These are phyloP conservation scores for Pseudocercospora macadamiae DNA, from an alignment of 2,329 filamentous ascomycete genomes.

Conservation along the genomic window DNA sequence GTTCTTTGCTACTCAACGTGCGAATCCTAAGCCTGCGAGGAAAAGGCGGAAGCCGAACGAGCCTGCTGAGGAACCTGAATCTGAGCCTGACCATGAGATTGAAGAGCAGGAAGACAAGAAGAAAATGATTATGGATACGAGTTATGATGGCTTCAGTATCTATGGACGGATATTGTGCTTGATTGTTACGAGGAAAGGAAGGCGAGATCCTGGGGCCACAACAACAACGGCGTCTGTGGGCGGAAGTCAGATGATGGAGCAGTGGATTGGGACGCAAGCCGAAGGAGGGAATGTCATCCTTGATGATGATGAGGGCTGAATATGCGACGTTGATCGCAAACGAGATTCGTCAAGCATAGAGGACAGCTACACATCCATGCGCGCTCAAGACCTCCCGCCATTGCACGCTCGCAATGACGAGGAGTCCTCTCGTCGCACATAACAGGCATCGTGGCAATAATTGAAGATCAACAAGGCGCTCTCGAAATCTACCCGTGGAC, in stretches of 20 bases:
- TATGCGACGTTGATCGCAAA: too few species aligned
- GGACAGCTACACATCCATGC: too few species aligned
- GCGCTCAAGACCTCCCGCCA: too few species aligned
- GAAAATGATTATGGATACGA: slow-evolving; percentile 81
- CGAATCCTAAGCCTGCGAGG: slow-evolving; percentile 27
- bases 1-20: slow-evolving; percentile 37
- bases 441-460: too few species aligned
- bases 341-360: too few species aligned
- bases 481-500: too few species aligned
- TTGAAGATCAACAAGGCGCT: too few species aligned
- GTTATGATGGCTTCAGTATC: slow-evolving; percentile 94
- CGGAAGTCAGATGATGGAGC: slow-evolving; percentile 45
- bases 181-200: slow-evolving; percentile 74
- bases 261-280: slow-evolving; percentile 44
- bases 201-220: slow-evolving; percentile 39
- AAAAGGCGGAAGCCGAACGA: slow-evolving; percentile 32
- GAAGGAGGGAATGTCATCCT: slow-evolving; percentile 36
- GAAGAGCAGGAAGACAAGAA: slow-evolving; percentile 74
- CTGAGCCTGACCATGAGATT: slow-evolving; percentile 18
- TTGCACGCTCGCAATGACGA: too few species aligned
- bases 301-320: slow-evolving; percentile 36
- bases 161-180: slow-evolving; percentile 91
- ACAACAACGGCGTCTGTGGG: slow-evolving; percentile 29
- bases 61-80: slow-evolving; percentile 29
- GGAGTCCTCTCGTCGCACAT: too few species aligned